These are phyloP conservation scores for Thelonectria olida DNA, from an alignment of 2,329 filamentous ascomycete genomes.

Conservation along the genomic window DNA sequence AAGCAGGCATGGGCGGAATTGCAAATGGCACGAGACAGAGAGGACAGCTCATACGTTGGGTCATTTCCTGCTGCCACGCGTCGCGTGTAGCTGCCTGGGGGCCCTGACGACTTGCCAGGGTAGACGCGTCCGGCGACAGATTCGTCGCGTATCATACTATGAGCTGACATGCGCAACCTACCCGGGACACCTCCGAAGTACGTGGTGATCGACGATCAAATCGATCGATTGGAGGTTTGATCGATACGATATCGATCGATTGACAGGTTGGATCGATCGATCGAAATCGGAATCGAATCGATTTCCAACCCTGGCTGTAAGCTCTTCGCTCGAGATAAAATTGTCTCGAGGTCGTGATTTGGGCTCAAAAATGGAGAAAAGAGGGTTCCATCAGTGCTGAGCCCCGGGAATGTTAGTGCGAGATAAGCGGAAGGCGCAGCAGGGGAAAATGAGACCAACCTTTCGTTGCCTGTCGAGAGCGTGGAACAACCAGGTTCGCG, in stretches of 20 bases:
- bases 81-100: not conserved
- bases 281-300: slow-evolving; percentile 1
- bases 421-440: no score
- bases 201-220: not conserved
- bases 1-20: not conserved
- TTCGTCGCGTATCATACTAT: not conserved
- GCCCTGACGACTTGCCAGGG: not conserved
- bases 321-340: no score
- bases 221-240: not conserved
- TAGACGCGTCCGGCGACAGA: not conserved
- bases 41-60: not conserved
- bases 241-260: slow-evolving; percentile 2
- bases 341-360: no score
- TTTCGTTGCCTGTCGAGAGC: no score
- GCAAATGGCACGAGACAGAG: not conserved
- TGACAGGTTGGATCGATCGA: not conserved
- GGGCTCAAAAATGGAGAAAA: no score
- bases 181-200: not conserved
- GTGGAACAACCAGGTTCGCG: no score
- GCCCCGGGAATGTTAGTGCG: no score
- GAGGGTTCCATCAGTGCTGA: no score
- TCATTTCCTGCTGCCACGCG: not conserved
- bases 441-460: no score
- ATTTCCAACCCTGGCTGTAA: not conserved
- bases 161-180: not conserved